Base-by-base conservation (phyloP, 2,329 filamentous ascomycete genomes). In the Monilinia fructigena region DNA sequence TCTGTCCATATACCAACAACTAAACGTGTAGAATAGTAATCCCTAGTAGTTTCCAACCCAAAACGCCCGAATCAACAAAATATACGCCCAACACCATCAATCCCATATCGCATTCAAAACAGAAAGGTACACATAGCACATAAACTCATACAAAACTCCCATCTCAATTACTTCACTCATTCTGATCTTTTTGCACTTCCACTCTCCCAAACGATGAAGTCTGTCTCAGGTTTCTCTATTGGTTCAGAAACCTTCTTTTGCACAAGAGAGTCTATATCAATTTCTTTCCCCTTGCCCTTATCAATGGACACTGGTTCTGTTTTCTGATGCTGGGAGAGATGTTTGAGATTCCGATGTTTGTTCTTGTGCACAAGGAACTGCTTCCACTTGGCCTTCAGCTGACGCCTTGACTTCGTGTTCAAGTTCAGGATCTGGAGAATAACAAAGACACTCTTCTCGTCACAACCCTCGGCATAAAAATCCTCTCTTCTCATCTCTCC, bases 171-270 rank as follows among this genome's bases (percentile, higher is more conserved):
- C 3, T n/a, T 42, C 12, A 38, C 55, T 38, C n/a, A 60, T 38
- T 65, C 55, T 73, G 87, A 58, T 86, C 88, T 70, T 86, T 86
- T 85, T 35, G 83, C 82, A 76, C 86, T 90, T 35, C 82, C 83
- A 74, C 87, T 90, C 77, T 91, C 89, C 88, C 88, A 91, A 20
- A 91, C 81, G 72, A 89, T 86, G 72, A 91, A 86, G 74, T 78
- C 82, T 71, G 87, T 84, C 52, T 82, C 85, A 0, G 84, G 83
- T 56, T 83, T 86, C 63, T 88, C 84, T 6, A 88, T 80, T 0
- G 84, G 82, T 65, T 83, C 76, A 18, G 88, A 76, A 2, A 84
- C 73, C 1, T 80, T 74, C 71, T 77, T 78, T 64, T 71, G 69
- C 73, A 80, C 79, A 63, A 81, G 76, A 35, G 69, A 70, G 47